Base-by-base conservation (phyloP, 2,329 filamentous ascomycete species). In the Fusarium sp. region DNA sequence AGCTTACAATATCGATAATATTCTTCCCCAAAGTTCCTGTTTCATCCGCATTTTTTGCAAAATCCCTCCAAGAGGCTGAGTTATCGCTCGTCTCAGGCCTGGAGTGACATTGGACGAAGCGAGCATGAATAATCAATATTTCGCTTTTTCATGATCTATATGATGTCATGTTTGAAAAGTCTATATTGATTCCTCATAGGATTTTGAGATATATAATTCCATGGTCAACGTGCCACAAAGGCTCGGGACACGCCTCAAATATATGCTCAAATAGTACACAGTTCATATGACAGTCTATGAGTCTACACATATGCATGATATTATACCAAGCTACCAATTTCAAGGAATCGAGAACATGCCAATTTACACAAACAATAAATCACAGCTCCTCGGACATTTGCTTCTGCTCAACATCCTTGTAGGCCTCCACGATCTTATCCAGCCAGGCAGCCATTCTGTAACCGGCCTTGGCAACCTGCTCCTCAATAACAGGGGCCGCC, bases 371-470 rank as follows among this genome's bases (percentile, higher is more conserved):
- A 18, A 16, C 10, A 24, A 31, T 35, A 12, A 29, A 55, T 71
- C 75, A 80, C 47, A 80, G 59, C 56, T 80, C 79, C 37, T 75
- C 71, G 15, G 69, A 67, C 24, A 63, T 46, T 39, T 74, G 66
- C 31, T 66, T 75, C 63, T 49, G 67, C 62, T 58, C 69, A 29
- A 58, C 74, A 21, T 67, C 62, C 29, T 71, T 61, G 66, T 76
- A 79, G 26, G 72, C 75, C n/a, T 82, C 78, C 11, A 82, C 87
- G 72, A 92, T 89, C 71, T 84, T 79, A 74, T 92, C 89, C 64
- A 92, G 79, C 88, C 89, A 92, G 21, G 85, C 85, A 3, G 88
- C 91, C 76, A 93, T 83, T 48, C 91, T 85, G 76, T 88, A 91
- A 13, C 91, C 91, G 6, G 89, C 91, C 68, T 86, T 87, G 10